Evolutionary conservation across 2,329 filamentous ascomycete genomes (phyloP).

Genomic region (Fulvia fulva): DNA sequence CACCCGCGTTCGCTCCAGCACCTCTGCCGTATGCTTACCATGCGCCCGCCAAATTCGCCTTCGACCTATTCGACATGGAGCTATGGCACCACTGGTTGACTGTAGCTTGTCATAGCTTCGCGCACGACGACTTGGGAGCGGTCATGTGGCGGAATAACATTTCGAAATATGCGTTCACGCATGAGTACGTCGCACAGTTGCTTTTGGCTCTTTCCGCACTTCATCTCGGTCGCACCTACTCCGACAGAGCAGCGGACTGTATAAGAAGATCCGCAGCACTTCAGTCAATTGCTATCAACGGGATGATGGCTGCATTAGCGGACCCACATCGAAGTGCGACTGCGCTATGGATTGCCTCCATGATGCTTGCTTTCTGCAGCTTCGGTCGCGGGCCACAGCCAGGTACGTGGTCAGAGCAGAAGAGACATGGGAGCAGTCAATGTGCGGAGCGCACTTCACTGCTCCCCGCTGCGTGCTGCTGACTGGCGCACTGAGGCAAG

Average conservation of each 20-base stretch:
- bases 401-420: too few relatives aligned
- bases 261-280: slow-evolving; percentile 7
- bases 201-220: slow-evolving; percentile 22
- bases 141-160: slow-evolving; percentile 12
- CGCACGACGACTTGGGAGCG: neutral
- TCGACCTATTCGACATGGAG: slow-evolving; percentile 20
- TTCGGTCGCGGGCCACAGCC: slow-evolving; percentile 18
- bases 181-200: slow-evolving; percentile 18
- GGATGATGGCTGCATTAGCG: slow-evolving; percentile 15
- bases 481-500: neutral
- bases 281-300: slow-evolving; percentile 15
- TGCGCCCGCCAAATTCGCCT: neutral
- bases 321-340: neutral
- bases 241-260: neutral
- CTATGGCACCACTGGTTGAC: slow-evolving; percentile 19
- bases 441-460: too few relatives aligned
- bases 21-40: neutral
- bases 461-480: neutral
- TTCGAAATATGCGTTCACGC: slow-evolving; percentile 11
- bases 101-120: slow-evolving; percentile 1
- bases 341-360: slow-evolving; percentile 14
- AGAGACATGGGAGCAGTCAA: too few relatives aligned
- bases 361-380: slow-evolving; percentile 16
- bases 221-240: slow-evolving; percentile 15
- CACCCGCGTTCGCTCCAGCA: neutral